phyloP scores from a whole-genome alignment of 2,329 filamentous ascomycete species.

The Sporothrix euskadiensis region DNA sequence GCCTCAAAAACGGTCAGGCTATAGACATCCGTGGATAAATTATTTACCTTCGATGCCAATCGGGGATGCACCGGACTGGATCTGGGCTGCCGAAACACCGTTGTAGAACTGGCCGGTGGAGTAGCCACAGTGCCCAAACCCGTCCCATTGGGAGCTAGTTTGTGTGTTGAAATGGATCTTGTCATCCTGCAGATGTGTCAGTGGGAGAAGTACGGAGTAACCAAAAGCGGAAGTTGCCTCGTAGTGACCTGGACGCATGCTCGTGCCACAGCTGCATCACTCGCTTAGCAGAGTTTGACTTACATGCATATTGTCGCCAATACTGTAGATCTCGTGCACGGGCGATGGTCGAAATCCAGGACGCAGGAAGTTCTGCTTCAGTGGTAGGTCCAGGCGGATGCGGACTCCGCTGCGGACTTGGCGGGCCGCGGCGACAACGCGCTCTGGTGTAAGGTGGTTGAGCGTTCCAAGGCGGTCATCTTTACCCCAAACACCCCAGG shows the following conservation, averaged over 20 bases:
- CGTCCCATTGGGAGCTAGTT: constrained; percentile 11
- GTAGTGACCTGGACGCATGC: no score
- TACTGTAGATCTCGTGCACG: constrained; percentile 6
- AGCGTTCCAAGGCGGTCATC: background rate
- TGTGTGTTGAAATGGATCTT: constrained; percentile 5
- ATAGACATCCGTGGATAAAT: background rate
- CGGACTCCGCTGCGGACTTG: background rate
- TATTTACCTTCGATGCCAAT: constrained; percentile 5
- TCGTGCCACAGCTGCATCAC: no score
- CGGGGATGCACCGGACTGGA: background rate
- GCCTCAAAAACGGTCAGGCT: background rate
- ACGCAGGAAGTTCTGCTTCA: background rate
- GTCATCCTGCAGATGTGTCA: background rate
- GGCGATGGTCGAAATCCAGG: background rate
- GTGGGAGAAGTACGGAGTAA: background rate
- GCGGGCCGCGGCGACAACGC: background rate
- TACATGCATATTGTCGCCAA: background rate
- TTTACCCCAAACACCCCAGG: constrained; percentile 3
- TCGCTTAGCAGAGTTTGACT: background rate
- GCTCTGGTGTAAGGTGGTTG: background rate
- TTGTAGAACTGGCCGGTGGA: background rate
- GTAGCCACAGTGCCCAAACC: background rate
- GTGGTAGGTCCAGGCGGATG: constrained; percentile 3
- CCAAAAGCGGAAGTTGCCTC: background rate
- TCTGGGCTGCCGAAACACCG: background rate